Percentiles rank a stretch among this genome's conserved stretches.
Conservation (phyloP, 495 filamentous ascomycete genomes). For the Tuber brumale region DNA sequence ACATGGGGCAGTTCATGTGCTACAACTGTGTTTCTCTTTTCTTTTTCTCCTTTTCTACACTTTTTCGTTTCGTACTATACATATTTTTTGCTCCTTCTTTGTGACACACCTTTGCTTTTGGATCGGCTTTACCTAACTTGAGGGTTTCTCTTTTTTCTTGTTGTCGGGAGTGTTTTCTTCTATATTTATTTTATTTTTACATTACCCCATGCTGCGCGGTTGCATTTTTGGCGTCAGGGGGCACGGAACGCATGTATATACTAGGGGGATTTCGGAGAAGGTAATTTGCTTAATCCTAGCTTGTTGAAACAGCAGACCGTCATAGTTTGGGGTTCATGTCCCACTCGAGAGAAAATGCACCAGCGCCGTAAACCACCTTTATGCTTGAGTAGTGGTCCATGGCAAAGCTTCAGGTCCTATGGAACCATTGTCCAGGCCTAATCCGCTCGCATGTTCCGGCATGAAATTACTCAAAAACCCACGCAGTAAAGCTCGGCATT, state of each 20-base stretch:
- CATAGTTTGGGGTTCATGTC: too few species aligned
- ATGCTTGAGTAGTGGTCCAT: not conserved
- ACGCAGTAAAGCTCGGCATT: not conserved
- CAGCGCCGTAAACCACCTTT: not conserved
- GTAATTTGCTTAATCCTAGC: too few species aligned
- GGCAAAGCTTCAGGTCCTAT: not conserved
- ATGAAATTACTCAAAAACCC: not conserved
- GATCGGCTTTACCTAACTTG: not conserved
- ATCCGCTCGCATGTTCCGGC: not conserved
- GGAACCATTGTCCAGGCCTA: not conserved
- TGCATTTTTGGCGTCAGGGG: conserved; percentile 2
- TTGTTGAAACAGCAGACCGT: too few species aligned
- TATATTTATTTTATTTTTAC: not conserved
- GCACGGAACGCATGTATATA: not conserved
- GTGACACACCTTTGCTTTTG: not conserved
- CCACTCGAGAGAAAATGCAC: too few species aligned
- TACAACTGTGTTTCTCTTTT: not conserved
- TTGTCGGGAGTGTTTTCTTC: not conserved
- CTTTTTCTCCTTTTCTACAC: not conserved
- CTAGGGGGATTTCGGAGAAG: too few species aligned
- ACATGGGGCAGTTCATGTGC: not conserved
- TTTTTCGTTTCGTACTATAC: not conserved
- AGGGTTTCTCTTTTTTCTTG: not conserved
- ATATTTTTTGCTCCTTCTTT: not conserved
- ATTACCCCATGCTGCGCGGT: not conserved